These are phyloP conservation scores for Viola odorata DNA, from an alignment of 345 rosid genomes.

Conservation along the genomic window DNA sequence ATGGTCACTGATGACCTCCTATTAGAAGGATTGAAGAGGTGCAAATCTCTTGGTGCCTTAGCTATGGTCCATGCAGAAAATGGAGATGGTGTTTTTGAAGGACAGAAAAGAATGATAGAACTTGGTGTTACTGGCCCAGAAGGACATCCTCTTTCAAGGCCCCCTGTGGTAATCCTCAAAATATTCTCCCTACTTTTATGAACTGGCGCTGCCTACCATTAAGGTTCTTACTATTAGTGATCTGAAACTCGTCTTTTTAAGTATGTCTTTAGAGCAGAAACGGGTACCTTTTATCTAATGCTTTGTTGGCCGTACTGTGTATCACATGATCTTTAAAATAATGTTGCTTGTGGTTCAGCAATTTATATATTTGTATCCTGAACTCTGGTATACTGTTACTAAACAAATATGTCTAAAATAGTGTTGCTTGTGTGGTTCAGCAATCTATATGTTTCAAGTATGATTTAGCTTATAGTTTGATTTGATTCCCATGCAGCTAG, in stretches of 20 bases:
- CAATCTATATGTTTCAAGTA: conserved; percentile 5
- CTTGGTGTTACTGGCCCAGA: conserved; percentile 96
- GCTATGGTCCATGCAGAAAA: conserved; percentile 99
- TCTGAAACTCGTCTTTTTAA: neutral
- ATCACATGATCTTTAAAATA: too few relatives aligned
- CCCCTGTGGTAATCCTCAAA: conserved; percentile 59
- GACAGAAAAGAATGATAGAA: conserved; percentile 85
- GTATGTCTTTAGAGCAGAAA: neutral
- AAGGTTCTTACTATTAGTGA: neutral
- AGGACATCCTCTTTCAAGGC: conserved; percentile 95
- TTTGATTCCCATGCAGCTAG: conserved; percentile 50
- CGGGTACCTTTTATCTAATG: neutral
- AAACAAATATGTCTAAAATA: neutral
- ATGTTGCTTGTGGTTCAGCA: neutral
- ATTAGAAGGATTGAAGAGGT: conserved; percentile 68
- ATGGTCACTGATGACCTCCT: conserved; percentile 88
- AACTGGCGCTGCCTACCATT: too few relatives aligned
- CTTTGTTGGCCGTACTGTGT: neutral
- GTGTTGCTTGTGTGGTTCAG: too few relatives aligned
- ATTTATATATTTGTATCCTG: neutral
- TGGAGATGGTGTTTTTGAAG: conserved; percentile 95
- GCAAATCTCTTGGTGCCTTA: conserved; percentile 94
- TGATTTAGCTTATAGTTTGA: conserved; percentile 13
- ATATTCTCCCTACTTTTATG: conserved; percentile 2
- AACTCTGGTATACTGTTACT: neutral